These are phyloP conservation scores for Trichoderma atroviride DNA, from an alignment of 2,329 filamentous ascomycete genomes.

Conservation along the genomic window DNA sequence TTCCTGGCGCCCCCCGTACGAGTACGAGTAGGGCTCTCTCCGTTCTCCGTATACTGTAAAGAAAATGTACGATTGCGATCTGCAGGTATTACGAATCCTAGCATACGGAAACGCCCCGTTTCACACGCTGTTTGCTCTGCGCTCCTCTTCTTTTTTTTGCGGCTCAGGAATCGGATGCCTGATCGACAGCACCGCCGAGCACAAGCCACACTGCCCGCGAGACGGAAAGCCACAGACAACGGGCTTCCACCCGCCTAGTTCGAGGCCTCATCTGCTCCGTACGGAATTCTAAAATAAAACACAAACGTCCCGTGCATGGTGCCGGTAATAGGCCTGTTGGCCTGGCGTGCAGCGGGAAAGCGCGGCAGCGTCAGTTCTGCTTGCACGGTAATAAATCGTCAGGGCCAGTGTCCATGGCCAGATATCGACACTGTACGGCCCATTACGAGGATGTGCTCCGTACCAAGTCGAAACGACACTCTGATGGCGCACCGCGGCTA, in stretches of 20 bases:
- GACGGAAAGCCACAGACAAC: neutral
- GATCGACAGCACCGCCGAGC: neutral
- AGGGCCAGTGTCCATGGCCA: neutral
- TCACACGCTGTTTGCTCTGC: neutral
- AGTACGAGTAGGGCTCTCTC: neutral
- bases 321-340: neutral
- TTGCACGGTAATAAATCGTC: neutral
- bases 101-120: slow-evolving; percentile 1
- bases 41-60: neutral
- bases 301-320: neutral
- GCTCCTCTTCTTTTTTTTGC: neutral
- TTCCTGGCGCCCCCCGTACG: neutral
- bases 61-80: neutral
- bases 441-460: neutral
- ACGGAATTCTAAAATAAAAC: neutral
- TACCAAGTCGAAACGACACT: neutral
- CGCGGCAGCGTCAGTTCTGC: slow-evolving; percentile 5
- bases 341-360: neutral
- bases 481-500: slow-evolving; percentile 5
- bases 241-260: neutral
- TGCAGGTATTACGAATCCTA: neutral
- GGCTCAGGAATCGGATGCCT: neutral
- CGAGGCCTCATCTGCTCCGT: neutral
- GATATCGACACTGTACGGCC: neutral
- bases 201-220: neutral